Percentiles rank a stretch among this genome's conserved stretches.
phyloP scores from a whole-genome alignment of 2,329 filamentous ascomycete genomes.

The Trichoderma brevicompactum region DNA sequence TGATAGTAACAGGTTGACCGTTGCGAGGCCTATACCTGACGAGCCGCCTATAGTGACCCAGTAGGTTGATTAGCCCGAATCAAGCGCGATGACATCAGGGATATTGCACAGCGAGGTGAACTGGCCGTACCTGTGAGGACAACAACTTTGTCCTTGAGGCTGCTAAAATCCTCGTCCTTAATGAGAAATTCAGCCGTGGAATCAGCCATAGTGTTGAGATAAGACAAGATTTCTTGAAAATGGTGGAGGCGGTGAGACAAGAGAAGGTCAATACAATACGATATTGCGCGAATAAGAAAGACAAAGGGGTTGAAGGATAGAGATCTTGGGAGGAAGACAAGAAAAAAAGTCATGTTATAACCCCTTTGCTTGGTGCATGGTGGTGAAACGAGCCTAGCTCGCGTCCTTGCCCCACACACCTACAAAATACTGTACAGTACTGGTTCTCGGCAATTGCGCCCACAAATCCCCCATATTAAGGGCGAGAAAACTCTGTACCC shows the following conservation, averaged over 20 bases:
- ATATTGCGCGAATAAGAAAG: constrained; percentile 12
- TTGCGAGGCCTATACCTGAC: constrained; percentile 19
- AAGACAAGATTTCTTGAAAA: not conserved
- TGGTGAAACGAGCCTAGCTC: constrained; percentile 18
- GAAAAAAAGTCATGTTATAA: not conserved
- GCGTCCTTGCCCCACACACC: not conserved
- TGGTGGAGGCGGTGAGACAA: not conserved
- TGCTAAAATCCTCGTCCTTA: constrained; percentile 15
- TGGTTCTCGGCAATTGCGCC: constrained; percentile 2
- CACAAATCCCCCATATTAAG: constrained; percentile 17
- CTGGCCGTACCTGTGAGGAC: constrained; percentile 19
- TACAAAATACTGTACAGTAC: not conserved
- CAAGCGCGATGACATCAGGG: not conserved
- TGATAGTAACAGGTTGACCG: constrained; percentile 17
- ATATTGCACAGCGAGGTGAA: not conserved
- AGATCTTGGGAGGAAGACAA: constrained; percentile 1
- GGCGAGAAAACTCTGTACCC: not conserved
- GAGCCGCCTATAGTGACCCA: constrained; percentile 11
- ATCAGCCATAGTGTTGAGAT: constrained; percentile 1
- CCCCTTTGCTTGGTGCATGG: constrained; percentile 14
- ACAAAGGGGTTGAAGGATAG: constrained; percentile 1
- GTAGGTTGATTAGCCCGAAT: not conserved
- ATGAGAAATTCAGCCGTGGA: constrained; percentile 9
- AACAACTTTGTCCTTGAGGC: constrained; percentile 23
- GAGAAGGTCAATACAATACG: constrained; percentile 1